Conservation (phyloP, 2,329 filamentous ascomycete genomes). For the Lithohypha guttulata region DNA sequence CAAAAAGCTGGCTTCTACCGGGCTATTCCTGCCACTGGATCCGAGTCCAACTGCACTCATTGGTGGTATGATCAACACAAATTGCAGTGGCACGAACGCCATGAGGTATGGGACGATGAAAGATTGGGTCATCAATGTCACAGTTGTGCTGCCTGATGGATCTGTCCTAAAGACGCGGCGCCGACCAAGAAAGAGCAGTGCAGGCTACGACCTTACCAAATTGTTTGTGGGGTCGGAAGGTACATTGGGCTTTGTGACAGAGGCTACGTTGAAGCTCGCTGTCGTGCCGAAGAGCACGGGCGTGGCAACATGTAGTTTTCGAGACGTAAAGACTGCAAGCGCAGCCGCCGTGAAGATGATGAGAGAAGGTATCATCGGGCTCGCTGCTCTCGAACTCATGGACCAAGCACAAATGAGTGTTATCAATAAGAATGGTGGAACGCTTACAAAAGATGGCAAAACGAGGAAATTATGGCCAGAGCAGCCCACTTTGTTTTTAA, state of each 20-base stretch:
- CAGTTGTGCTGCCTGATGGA: conserved; percentile 60
- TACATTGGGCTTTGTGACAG: conserved; percentile 69
- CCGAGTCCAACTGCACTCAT: conserved; percentile 57
- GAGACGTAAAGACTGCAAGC: conserved; percentile 64
- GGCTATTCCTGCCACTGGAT: conserved; percentile 84
- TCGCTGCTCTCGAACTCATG: conserved; percentile 76
- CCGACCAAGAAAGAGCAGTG: conserved; percentile 68
- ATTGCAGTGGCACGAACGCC: conserved; percentile 53
- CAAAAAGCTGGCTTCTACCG: conserved; percentile 57
- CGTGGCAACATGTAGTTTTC: conserved; percentile 71
- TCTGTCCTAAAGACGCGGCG: conserved; percentile 58
- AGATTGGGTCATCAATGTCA: conserved; percentile 62
- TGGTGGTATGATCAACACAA: conserved; percentile 55
- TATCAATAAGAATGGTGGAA: conserved; percentile 63
- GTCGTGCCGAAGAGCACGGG: conserved; percentile 65
- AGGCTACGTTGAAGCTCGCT: conserved; percentile 70
- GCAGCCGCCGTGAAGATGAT: conserved; percentile 65
- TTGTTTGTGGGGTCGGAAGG: conserved; percentile 75
- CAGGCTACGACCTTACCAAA: conserved; percentile 72
- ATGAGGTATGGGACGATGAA: conserved; percentile 64
- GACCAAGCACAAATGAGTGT: conserved; percentile 81
- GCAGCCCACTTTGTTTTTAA: conserved; percentile 71
- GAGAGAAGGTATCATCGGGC: conserved; percentile 55
- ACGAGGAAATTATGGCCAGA: conserved; percentile 56
- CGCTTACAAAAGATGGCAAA: conserved; percentile 31